Base-by-base conservation (phyloP, 1,284 basidiomycete genomes). In the Caloboletus inedulis region DNA sequence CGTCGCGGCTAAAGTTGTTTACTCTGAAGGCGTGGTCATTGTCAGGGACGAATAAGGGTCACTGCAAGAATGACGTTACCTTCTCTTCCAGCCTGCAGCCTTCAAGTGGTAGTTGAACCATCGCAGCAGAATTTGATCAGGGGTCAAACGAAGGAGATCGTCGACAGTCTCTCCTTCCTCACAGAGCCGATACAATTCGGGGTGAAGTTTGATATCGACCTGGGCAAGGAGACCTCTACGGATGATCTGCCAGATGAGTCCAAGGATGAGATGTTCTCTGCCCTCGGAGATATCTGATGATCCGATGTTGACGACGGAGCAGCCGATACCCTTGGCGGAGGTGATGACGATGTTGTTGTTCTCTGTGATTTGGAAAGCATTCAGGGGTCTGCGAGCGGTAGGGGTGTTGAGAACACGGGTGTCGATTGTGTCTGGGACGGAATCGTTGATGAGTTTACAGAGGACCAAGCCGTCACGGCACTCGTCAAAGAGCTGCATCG, bases 81-180 rank as follows among this genome's bases (percentile, higher is more conserved):
- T 81, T 67, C 91, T 77, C 51, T 87, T 80, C 91, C 94, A 97
- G 8, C 89, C 89, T 33, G 96, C 97, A 8, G 91, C 90, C 72
- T 98, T 98, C 59, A 99, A 76, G 72, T 99, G 97, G 72, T 91
- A 99, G 74, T 99, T 99, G 77, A 99, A 97, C 96, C 96, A 99
- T 51, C 96, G 79, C 34, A 99, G 73, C 39, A 99, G 75, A 62
- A 99, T 97, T 74, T 99, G 96, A 70, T 99, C 97, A 3, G 94
- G 95, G 7, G 96, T 97, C 61, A 99, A 73, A 54, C 91, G 80
- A 55, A 99, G 77, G 57, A 99, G 85, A 71, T 98, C 95, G 43
- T 99, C 96, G 58, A 99, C 83, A 0, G 94, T 98, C 79, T 99
- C 96, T 36, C 84, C 96, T 53, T 99, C 96, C 59, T 98, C 94